Conservation (phyloP, 2,329 filamentous ascomycete species). For the Rugonectria rugulosa region DNA sequence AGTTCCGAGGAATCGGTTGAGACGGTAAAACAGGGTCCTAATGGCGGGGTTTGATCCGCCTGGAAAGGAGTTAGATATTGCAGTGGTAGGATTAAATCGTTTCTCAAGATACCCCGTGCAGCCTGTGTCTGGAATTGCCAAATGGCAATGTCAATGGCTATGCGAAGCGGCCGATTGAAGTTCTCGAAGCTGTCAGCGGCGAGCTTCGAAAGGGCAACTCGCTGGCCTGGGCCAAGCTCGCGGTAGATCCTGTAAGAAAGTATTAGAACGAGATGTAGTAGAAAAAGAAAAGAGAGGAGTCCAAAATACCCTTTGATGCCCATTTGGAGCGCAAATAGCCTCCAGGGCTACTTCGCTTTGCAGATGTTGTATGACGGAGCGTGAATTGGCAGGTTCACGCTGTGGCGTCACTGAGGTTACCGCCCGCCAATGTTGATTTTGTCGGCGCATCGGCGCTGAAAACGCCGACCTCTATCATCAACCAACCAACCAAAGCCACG, state of each 20-base stretch:
- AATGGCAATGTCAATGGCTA: slow-evolving; percentile 94
- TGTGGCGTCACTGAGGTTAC: slow-evolving; percentile 43
- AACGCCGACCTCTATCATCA: slow-evolving; percentile 31
- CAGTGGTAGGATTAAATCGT: not conserved
- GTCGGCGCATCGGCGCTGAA: slow-evolving; percentile 40
- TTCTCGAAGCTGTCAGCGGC: slow-evolving; percentile 78
- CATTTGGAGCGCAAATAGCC: slow-evolving; percentile 50
- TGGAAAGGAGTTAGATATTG: slow-evolving; percentile 37
- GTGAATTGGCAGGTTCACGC: slow-evolving; percentile 30
- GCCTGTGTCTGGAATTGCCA: slow-evolving; percentile 96
- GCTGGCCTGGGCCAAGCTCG: slow-evolving; percentile 82
- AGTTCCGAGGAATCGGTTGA: slow-evolving; percentile 77
- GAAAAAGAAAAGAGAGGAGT: rapidly evolving
- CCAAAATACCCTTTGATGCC: slow-evolving; percentile 69
- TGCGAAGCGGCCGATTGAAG: slow-evolving; percentile 75
- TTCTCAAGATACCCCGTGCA: slow-evolving; percentile 65
- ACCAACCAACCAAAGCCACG: slow-evolving; percentile 33
- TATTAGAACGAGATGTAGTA: slow-evolving; percentile 13
- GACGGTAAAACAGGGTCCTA: slow-evolving; percentile 90
- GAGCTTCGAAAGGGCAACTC: slow-evolving; percentile 83
- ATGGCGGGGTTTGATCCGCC: slow-evolving; percentile 90
- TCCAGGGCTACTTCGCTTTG: slow-evolving; percentile 14
- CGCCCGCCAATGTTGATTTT: slow-evolving; percentile 33
- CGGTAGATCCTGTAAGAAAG: slow-evolving; percentile 79
- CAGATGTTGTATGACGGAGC: slow-evolving; percentile 9